phyloP scores from a whole-genome alignment of 2,329 filamentous ascomycete genomes.

The Trichoderma arundinaceum region DNA sequence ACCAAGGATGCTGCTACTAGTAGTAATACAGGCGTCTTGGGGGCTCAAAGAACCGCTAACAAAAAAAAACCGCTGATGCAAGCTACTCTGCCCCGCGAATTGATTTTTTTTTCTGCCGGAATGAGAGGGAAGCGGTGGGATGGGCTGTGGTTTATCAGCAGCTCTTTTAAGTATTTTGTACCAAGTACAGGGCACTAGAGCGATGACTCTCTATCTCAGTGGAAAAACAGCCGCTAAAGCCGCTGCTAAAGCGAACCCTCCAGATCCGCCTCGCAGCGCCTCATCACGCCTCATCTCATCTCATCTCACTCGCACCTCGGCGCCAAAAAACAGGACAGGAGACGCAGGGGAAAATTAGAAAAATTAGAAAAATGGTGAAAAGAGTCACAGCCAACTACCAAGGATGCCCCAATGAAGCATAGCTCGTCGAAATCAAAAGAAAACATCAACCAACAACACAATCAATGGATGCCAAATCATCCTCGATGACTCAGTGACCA shows the following conservation, averaged over 20 bases:
- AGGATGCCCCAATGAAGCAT: neutral
- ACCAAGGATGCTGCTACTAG: too few species aligned
- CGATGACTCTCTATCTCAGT: constrained; percentile 17
- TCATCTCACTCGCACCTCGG: neutral
- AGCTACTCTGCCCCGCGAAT: constrained; percentile 15
- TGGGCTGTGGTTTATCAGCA: constrained; percentile 14
- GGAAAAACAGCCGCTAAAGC: too few species aligned
- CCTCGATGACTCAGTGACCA: constrained; percentile 12
- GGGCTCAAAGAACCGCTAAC: neutral
- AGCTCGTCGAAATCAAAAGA: neutral
- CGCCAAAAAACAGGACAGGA: neutral
- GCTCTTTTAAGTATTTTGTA: constrained; percentile 19
- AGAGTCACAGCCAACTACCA: neutral
- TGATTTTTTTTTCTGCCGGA: constrained; percentile 26
- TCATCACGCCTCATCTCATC: neutral
- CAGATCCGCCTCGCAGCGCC: constrained; percentile 3
- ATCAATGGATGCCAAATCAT: too few species aligned
- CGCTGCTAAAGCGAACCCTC: constrained; percentile 9
- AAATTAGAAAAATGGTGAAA: neutral
- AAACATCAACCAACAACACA: neutral
- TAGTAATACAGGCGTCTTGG: too few species aligned
- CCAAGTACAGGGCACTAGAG: too few species aligned
- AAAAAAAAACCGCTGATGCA: neutral
- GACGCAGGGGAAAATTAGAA: too few species aligned
- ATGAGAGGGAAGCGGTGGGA: constrained; percentile 5